Conservation (phyloP, 1,139 yeast genomes). For the Suhomyces anneliseae region DNA sequence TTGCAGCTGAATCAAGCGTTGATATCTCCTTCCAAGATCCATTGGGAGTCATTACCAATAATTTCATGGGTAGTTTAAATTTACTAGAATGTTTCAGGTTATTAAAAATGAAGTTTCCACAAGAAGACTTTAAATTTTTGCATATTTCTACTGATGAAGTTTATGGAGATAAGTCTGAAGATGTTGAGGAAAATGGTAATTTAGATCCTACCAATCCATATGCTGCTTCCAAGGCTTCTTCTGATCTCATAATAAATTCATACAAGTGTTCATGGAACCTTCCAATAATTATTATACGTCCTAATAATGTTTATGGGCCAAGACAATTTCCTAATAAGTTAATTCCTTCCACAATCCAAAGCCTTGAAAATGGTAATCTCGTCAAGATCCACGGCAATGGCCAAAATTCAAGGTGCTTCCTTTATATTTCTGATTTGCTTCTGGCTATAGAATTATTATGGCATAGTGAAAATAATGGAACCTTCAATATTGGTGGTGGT, state of each 20-base stretch:
- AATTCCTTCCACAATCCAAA: constrained; percentile 36
- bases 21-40: constrained; percentile 54
- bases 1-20: constrained; percentile 63
- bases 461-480: constrained; percentile 29
- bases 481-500: constrained; percentile 51
- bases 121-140: constrained; percentile 28
- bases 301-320: constrained; percentile 60
- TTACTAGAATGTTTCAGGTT: constrained; percentile 45
- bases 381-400: constrained; percentile 53
- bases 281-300: constrained; percentile 46
- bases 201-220: constrained; percentile 60
- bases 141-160: constrained; percentile 67
- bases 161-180: constrained; percentile 41
- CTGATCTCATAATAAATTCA: constrained; percentile 51
- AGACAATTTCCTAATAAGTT: constrained; percentile 59
- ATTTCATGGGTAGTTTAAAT: constrained; percentile 51
- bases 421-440: constrained; percentile 51
- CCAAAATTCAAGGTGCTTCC: constrained; percentile 42
- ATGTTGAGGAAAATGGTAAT: constrained; percentile 35
- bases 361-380: constrained; percentile 22
- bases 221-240: constrained; percentile 59
- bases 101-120: constrained; percentile 3
- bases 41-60: constrained; percentile 46
- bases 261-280: constrained; percentile 46
- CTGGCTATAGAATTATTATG: constrained; percentile 41